Evolutionary conservation across 371 early-diverging fungal species (phyloP), one percentile per base, ranked within the genome.

Genomic region (Mucor piriformis): DNA sequence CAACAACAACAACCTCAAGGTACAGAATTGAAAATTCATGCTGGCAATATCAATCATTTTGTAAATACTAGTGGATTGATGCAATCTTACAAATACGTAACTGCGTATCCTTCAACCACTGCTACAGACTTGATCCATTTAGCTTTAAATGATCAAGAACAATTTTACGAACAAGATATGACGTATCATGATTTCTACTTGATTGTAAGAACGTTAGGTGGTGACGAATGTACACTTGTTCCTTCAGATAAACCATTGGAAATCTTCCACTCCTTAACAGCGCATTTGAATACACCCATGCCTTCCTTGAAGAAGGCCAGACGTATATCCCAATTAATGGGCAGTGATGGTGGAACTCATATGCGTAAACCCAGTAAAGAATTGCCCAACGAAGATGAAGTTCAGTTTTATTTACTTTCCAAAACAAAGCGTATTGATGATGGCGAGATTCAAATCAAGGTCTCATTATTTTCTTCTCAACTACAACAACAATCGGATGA

Each of bases 281-380:
- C 76, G 2, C 80, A 79, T 50, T 57, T 81, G 13, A 83, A 72
- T 1, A 83, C 83, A 15, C 83, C 83, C 1, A 64, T 83, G 69
- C 83, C 83, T 5, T 66, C 73, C 0, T 58, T 72, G 12, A 78
- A 71, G 44, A 76, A 77, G 27, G 78, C 78, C 6, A 64, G 76
- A 35, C 76, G 81, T 21, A 81, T 81, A 8, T 81, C 81, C 2
- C 73, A 72, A n/a, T 38, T 77, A 25, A 76, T 77, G 76, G 74
- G 69, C 1, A 67, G 50, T 25, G 25, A 46, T 7, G 73, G 69
- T 2, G 63, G 53, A 40, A 50, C 72, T 0, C 77, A 76, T 57
- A 70, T 80, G 13, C 75, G 80, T 16, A 69, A 73, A 6, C 80
- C 75, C 23, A 34, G 16, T 23, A 66, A 63, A 42, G 64, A 62